Evolutionary conservation across 371 early-diverging fungal species (phyloP).

Genomic region (Syncephalastrum contaminatum): DNA sequence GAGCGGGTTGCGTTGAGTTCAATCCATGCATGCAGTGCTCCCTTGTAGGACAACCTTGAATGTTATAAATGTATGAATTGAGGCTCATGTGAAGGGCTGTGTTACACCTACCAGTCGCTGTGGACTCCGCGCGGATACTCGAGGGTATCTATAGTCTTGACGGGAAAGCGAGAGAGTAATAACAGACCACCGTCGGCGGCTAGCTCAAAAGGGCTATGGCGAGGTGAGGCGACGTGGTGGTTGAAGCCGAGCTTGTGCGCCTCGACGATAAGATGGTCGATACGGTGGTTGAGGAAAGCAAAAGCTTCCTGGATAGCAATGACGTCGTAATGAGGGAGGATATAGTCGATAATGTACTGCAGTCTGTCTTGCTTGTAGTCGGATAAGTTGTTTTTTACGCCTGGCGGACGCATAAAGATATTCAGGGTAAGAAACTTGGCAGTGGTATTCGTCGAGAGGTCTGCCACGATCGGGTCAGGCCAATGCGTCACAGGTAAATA

Average conservation of each 20-base stretch:
- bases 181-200: slow-evolving; percentile 82
- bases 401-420: slow-evolving; percentile 86
- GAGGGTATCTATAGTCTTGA: slow-evolving; percentile 52
- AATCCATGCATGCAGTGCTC: slow-evolving; percentile 77
- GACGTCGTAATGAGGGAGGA: slow-evolving; percentile 74
- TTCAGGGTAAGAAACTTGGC: slow-evolving; percentile 76
- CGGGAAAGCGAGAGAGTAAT: slow-evolving; percentile 73
- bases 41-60: slow-evolving; percentile 68
- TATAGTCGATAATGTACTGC: slow-evolving; percentile 59
- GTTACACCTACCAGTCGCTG: slow-evolving; percentile 62
- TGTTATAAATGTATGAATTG: too few relatives aligned
- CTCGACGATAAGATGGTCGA: slow-evolving; percentile 52
- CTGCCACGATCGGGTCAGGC: slow-evolving; percentile 26
- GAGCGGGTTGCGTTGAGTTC: slow-evolving; percentile 43
- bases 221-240: slow-evolving; percentile 59
- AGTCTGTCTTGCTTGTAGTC: slow-evolving; percentile 82
- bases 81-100: too few relatives aligned
- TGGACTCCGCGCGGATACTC: slow-evolving; percentile 70
- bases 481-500: slow-evolving; percentile 22
- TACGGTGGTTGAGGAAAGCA: slow-evolving; percentile 67
- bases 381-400: slow-evolving; percentile 69
- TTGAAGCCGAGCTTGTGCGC: slow-evolving; percentile 67
- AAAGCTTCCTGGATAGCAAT: slow-evolving; percentile 84
- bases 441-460: slow-evolving; percentile 29
- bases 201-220: slow-evolving; percentile 61